These are phyloP conservation scores for Centrapalus pauciflorus DNA, from an alignment of 129 eudicot genomes.

Conservation along the genomic window DNA sequence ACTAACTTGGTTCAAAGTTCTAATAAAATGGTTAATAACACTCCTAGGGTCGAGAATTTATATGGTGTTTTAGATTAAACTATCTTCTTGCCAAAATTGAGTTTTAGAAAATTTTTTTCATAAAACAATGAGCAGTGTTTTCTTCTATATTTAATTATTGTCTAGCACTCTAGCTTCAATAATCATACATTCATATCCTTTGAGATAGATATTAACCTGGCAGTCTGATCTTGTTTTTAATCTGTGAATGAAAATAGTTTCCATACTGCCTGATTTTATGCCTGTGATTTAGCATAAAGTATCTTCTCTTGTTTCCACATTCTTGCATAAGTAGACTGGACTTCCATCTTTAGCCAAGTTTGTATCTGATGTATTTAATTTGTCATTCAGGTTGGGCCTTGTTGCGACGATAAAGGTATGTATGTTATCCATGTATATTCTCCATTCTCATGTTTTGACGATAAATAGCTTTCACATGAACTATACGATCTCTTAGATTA, in stretches of 20 bases:
- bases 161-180: neutral
- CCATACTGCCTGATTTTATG: neutral
- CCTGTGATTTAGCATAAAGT: neutral
- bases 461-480: too few species aligned
- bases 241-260: neutral
- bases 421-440: too few species aligned
- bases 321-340: neutral
- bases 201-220: neutral
- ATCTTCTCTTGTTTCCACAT: neutral
- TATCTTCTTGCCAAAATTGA: neutral
- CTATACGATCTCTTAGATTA: too few species aligned
- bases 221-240: neutral
- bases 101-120: too few species aligned
- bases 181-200: neutral
- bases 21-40: neutral
- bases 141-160: neutral
- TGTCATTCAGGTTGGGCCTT: slow-evolving; percentile 71
- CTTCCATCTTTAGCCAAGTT: neutral
- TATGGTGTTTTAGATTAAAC: neutral
- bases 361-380: slow-evolving; percentile 19
- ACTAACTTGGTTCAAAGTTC: neutral
- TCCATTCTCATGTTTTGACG: too few species aligned
- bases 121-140: neutral
- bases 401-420: slow-evolving; percentile 85
- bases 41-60: neutral